Base-by-base conservation (phyloP, 1,284 basidiomycete genomes). In the Pisolithus thermaeus region DNA sequence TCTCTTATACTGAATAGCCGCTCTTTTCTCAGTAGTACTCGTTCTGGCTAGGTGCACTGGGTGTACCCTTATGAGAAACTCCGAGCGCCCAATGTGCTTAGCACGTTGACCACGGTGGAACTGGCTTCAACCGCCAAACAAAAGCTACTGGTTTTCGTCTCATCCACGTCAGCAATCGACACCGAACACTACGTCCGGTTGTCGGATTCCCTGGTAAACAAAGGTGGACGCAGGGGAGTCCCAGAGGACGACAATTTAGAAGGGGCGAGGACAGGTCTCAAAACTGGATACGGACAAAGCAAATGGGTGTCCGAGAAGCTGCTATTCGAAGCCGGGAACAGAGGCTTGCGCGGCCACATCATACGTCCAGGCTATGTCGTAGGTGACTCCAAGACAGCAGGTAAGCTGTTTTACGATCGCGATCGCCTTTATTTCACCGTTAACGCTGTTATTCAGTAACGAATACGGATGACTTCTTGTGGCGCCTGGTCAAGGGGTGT, bases 231-330 rank as follows among this genome's bases (percentile, higher is more conserved):
- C 27, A 72, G 70, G 7, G 97, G 95, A 53, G 77, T 99, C 30
- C 84, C 89, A 1, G 97, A 99, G 68, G 77, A 72, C 37, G 97
- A 99, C 62, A 83, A 95, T 60, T 80, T 99, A n/a, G 91, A 96
- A 60, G 94, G 90, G 22, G 91, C 93, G 1, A 78, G 83, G 52
- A 71, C 66, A 0, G 77, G 82, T 1, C 76, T 99, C 50, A 90
- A 89, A 66, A 91, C 90, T 0, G 97, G 97, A 0, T 99, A 99
- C 70, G 94, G 96, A 4, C 96, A 99, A 73, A 89, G 84, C 51
- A 99, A 99, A 73, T 99, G 96, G 96, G 97, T 99, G 0, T 90
- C 93, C 0, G 97, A 99, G 71, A 95, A 93, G 68, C 72, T 99
- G 12, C 73, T 98, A 40, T 89, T 95, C 66, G 92, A 95, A 62